Evolutionary conservation across 306 rosid genomes (phyloP).

Genomic region (Neltuma alba): DNA sequence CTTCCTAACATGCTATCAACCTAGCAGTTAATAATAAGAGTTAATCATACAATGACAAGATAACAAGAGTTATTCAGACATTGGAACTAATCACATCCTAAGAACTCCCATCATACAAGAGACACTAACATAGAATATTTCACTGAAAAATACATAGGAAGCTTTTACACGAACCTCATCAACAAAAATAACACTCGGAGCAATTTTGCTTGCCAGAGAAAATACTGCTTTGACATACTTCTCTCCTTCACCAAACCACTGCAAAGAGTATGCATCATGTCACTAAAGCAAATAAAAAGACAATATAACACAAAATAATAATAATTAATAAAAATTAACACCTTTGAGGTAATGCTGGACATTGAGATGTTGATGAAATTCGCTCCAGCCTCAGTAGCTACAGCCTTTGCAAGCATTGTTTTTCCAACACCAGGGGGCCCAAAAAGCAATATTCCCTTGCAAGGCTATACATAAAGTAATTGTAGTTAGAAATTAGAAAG

Average conservation of each 20-base stretch:
- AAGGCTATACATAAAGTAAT: slow-evolving; percentile 65
- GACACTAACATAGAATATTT: background rate
- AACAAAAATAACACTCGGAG: slow-evolving; percentile 94
- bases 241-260: slow-evolving; percentile 99
- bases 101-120: slow-evolving; percentile 7
- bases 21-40: slow-evolving; percentile 42
- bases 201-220: slow-evolving; percentile 94
- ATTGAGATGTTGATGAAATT: slow-evolving; percentile 94
- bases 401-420: slow-evolving; percentile 99
- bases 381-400: slow-evolving; percentile 99
- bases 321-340: slow-evolving; percentile 32
- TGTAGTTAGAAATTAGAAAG: slow-evolving; percentile 1
- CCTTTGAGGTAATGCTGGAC: slow-evolving; percentile 98
- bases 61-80: slow-evolving; percentile 19
- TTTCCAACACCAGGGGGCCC: slow-evolving; percentile 99
- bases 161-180: slow-evolving; percentile 73
- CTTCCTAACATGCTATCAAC: slow-evolving; percentile 98
- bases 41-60: background rate
- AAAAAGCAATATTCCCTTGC: slow-evolving; percentile 97
- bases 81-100: slow-evolving; percentile 7
- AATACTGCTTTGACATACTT: slow-evolving; percentile 95
- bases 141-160: background rate
- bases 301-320: no score
- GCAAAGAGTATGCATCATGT: slow-evolving; percentile 33
- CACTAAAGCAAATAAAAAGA: slow-evolving; percentile 12